These are phyloP conservation scores for Geosmithia morbida DNA, from an alignment of 2,329 filamentous ascomycete species.

Conservation along the genomic window DNA sequence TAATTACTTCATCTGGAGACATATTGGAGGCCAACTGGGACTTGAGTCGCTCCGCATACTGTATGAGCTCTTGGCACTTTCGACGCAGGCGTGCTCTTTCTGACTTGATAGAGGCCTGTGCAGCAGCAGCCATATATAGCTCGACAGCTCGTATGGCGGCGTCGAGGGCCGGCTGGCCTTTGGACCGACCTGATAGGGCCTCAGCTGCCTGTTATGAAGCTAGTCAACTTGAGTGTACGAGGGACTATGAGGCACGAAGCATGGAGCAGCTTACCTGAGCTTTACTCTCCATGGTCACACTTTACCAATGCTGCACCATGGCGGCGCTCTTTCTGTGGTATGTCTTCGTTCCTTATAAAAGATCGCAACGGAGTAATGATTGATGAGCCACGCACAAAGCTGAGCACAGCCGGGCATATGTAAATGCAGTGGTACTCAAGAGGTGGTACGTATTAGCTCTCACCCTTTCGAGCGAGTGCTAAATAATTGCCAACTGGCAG, in stretches of 20 bases:
- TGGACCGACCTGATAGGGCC: slow-evolving; percentile 17
- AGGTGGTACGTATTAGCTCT: not conserved
- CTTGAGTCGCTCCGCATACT: slow-evolving; percentile 65
- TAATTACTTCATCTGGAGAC: slow-evolving; percentile 24
- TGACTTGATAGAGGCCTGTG: slow-evolving; percentile 39
- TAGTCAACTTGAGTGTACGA: not conserved
- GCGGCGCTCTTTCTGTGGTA: not conserved
- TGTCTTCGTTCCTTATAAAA: not conserved
- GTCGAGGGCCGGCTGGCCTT: slow-evolving; percentile 46
- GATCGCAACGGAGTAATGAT: not conserved
- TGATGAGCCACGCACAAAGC: not conserved
- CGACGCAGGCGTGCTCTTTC: slow-evolving; percentile 54
- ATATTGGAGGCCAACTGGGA: slow-evolving; percentile 4
- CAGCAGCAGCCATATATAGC: slow-evolving; percentile 64
- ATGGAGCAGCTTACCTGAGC: slow-evolving; percentile 15
- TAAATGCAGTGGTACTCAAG: not conserved
- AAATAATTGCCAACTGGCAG: not conserved
- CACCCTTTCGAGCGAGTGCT: not conserved
- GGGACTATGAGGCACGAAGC: not conserved
- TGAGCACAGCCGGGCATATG: not conserved
- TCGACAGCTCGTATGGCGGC: slow-evolving; percentile 68
- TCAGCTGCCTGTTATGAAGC: slow-evolving; percentile 18
- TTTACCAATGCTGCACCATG: not conserved
- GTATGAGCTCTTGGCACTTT: slow-evolving; percentile 57
- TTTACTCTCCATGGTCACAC: slow-evolving; percentile 19